Conservation (phyloP, 805 yeast species). For the Wickerhamiella bombiphila region DNA sequence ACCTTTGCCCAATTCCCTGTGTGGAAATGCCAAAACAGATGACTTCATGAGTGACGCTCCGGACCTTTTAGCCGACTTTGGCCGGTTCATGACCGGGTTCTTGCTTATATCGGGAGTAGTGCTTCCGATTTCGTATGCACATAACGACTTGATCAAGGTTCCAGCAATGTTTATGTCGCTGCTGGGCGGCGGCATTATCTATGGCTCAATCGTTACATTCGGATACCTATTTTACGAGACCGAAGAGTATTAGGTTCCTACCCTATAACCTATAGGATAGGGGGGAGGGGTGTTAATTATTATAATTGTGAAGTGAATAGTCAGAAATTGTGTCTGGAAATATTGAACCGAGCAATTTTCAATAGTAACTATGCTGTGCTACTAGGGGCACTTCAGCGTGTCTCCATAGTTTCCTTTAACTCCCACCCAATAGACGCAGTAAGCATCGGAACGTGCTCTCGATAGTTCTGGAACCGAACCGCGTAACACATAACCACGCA, state of each 20-base stretch:
- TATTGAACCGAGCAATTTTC: no score
- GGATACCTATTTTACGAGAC: conserved; percentile 55
- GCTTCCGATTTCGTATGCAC: conserved; percentile 63
- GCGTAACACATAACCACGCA: no score
- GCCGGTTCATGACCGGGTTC: conserved; percentile 65
- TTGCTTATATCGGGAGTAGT: conserved; percentile 61
- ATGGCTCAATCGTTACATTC: conserved; percentile 69
- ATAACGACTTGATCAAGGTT: conserved; percentile 53
- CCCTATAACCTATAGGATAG: no score
- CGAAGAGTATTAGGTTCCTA: conserved; percentile 28
- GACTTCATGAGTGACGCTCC: conserved; percentile 47
- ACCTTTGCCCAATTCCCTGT: conserved; percentile 54
- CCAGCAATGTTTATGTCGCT: conserved; percentile 66
- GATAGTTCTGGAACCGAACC: no score
- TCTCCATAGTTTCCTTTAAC: no score
- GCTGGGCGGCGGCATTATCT: conserved; percentile 71
- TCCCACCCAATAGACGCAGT: no score
- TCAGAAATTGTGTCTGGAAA: no score
- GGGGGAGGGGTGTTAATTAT: no score
- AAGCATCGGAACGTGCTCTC: no score
- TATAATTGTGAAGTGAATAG: no score
- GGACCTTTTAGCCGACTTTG: conserved; percentile 51
- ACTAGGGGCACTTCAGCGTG: no score
- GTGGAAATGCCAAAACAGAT: conserved; percentile 34
- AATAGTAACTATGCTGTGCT: no score